Evolutionary conservation across 2,329 filamentous ascomycete genomes (phyloP).

Genomic region (Ophiobolus disseminans): DNA sequence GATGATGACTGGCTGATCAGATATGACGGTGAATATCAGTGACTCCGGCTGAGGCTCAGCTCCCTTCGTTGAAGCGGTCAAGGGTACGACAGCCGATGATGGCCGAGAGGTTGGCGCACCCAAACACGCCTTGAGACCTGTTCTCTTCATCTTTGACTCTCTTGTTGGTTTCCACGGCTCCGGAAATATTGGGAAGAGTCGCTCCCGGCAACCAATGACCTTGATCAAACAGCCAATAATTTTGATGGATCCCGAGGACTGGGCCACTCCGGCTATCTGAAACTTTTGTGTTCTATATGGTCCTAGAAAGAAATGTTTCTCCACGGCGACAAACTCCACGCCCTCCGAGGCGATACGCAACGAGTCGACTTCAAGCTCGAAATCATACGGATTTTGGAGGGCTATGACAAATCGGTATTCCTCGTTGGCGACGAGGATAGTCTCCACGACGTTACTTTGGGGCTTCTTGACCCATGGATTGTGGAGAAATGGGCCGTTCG

Average conservation of each 20-base stretch:
- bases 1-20: slow-evolving; percentile 76
- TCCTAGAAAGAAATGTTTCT: slow-evolving; percentile 72
- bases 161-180: slow-evolving; percentile 75
- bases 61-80: slow-evolving; percentile 25
- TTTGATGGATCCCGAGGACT: slow-evolving; percentile 69
- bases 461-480: slow-evolving; percentile 84
- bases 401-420: slow-evolving; percentile 78
- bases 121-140: slow-evolving; percentile 62
- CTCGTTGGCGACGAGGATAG: slow-evolving; percentile 80
- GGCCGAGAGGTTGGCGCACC: slow-evolving; percentile 59
- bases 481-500: slow-evolving; percentile 84
- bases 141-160: slow-evolving; percentile 77
- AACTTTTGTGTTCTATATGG: slow-evolving; percentile 85
- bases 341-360: slow-evolving; percentile 78
- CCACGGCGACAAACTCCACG: slow-evolving; percentile 70
- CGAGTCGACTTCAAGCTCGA: slow-evolving; percentile 87
- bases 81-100: slow-evolving; percentile 37
- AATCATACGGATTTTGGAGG: slow-evolving; percentile 92
- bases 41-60: slow-evolving; percentile 47
- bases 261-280: slow-evolving; percentile 72
- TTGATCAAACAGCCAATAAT: slow-evolving; percentile 81
- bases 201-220: slow-evolving; percentile 80
- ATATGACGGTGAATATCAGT: slow-evolving; percentile 76
- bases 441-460: slow-evolving; percentile 63
- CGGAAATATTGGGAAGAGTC: slow-evolving; percentile 82